Base-by-base conservation (phyloP, 768 basidiomycete species). In the Lyophyllum atratum region DNA sequence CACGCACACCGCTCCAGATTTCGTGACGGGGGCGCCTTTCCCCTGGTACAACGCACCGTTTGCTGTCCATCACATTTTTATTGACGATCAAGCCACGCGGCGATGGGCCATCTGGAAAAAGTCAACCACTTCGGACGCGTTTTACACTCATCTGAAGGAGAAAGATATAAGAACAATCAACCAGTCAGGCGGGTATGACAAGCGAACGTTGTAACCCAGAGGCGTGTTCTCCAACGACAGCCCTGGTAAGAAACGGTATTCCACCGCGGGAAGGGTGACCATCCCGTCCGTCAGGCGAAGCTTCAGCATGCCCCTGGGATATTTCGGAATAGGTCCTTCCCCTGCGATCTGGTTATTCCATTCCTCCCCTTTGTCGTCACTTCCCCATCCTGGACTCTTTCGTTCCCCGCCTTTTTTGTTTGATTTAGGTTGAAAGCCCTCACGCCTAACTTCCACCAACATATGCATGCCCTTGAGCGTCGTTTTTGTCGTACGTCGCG, bases 341-440 rank as follows among this genome's bases (percentile, higher is more conserved):
- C 85, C 87, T 51, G 82, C 83, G 2, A 83, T 74, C 37, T 85
- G 86, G 42, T 82, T 75, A 58, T 84, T 85, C 1, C 77, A 83
- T 26, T 81, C 80, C 14, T 78, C 80, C 10, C 77, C 79, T 22
- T 75, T 73, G 33, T 73, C 66, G 12, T 68, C 67, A 71, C 71
- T 14, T 72, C 73, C 39, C 77, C 87, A 8, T 85, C 80, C 46
- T 85, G 82, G 52, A 82, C 73, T 31, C 92, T 76, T 63, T 89
- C 87, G 58, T 83, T 82, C 17, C 81, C 79, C 12, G 85, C 83
- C 52, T 84, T 78, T 21, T 89, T 80, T 22, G 83, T 80, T 62
- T 90, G 90, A 58, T 88, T 80, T 17, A 97, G 78, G 50, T 77
- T 85, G 65, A 93, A 91, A 0, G 95, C 95, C 61, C 93, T 93